Base-by-base conservation (phyloP, 1,139 yeast species). In the Yamadazyma kanchanaburiensis region DNA sequence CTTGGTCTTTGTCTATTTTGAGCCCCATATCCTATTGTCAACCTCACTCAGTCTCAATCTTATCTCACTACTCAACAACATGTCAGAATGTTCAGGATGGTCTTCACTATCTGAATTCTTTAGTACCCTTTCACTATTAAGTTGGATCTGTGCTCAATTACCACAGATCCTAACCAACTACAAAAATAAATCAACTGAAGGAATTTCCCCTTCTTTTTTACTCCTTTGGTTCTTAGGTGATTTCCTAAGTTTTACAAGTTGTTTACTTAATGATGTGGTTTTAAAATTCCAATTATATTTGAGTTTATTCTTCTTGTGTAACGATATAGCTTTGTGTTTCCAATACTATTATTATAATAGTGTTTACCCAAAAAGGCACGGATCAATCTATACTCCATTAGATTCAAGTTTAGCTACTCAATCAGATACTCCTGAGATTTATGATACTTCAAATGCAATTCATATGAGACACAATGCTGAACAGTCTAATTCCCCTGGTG, bases 221-320 rank as follows among this genome's bases (percentile, higher is more conserved):
- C 40, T 74, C 12, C 75, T 83, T 33, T 88, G 96, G 96, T 72
- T 86, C 38, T 51, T 77, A 39, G 98, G 97, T 4, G 98, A 91
- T 52, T 66, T 83, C 15, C 66, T 91, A 9, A 85, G 91, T 38
- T 70, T 89, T 33, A 52, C 80, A 6, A 94, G 96, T 25, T 88
- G 96, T 45, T 46, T 87, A 11, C 51, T 88, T 33, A 89, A 94
- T 13, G 70, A 75, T 22, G 94, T 83, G 9, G 70, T 64, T 38
- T 62, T 91, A 46, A 66, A 74, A 33, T 89, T 91, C 55, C 97
- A 89, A 53, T 63, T 83, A 2, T 61, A 81, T 20, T 63, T 89
- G 29, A 85, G 95, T 18, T 44, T 76, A 5, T 91, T 87, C 56
- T 88, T 87, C 51, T 58, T 88, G 31, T 57, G 71, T 33, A 84